Base-by-base conservation (phyloP, 1,139 yeast genomes). In the Yamadazyma siamensis region DNA sequence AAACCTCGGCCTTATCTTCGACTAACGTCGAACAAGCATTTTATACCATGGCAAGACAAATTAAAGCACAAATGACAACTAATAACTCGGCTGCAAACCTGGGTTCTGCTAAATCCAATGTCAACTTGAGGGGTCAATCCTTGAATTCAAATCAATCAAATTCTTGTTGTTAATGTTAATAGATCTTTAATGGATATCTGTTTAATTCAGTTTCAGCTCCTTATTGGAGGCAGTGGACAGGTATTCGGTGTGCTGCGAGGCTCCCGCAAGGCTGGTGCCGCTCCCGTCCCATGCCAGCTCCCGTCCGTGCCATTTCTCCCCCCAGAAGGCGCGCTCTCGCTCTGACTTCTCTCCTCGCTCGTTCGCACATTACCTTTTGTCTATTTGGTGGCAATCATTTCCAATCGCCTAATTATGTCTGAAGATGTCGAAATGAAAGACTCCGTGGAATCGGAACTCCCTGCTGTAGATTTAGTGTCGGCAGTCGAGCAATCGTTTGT, bases 11-110 rank as follows among this genome's bases (percentile, higher is more conserved):
- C 20, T 78, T 89, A 59, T 84, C 85, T 49, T 84, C 96, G 22
- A 87, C 96, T 38, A 91, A 91, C 56, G 98, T 91, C 47, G 98
- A 94, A 61, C 96, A 91, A 62, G 97, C 98, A 11, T 91, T 91
- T 67, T 80, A 87, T 71, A 87, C 96, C 44, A 91, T 91, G 99
- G 96, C 98, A 7, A 83, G 95, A 61, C 97, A 94, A 62, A 91
- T 91, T 57, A 94, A 94, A 71, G 95, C 95, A 43, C 88, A 89
- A 55, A 86, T 89, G 87, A 87, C 96, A 43, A 82, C 69, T 57
- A 74, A 71, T 43, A 70, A 74, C 29, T 54, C 69, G 26, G 63
- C 66, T 30, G 66, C 69, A 25, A 44, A 47, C 33, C 50, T 52
- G 28, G 50, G 54, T 29, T 73, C 67, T 38, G 32, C 25, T 23